Conservation (phyloP, 2,329 filamentous ascomycete genomes). For the Pseudocercospora pini-densiflorae region DNA sequence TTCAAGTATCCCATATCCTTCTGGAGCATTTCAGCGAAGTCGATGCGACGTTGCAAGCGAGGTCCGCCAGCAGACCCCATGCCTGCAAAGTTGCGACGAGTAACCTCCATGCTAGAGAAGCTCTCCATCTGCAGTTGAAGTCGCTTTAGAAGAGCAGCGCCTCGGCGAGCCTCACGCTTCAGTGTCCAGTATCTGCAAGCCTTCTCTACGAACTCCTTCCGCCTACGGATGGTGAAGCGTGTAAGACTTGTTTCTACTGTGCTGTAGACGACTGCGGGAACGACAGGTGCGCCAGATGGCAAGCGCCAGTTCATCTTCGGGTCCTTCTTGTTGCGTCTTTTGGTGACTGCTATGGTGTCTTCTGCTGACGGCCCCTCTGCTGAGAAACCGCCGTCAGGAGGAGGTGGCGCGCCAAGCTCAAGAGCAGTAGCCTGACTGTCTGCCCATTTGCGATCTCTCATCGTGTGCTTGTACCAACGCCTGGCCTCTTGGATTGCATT, state of each 20-base stretch:
- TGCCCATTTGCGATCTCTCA: conserved; percentile 89
- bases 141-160: conserved; percentile 88
- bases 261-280: conserved; percentile 85
- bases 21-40: conserved; percentile 79
- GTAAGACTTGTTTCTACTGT: conserved; percentile 82
- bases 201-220: conserved; percentile 90
- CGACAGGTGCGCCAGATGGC: conserved; percentile 91
- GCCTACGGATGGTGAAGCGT: conserved; percentile 81
- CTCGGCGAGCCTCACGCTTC: conserved; percentile 89
- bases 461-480: conserved; percentile 85
- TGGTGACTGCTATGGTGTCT: conserved; percentile 58
- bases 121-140: conserved; percentile 94
- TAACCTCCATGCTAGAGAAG: conserved; percentile 97
- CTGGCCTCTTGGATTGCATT: conserved; percentile 81
- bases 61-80: conserved; percentile 86
- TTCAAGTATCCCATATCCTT: conserved; percentile 79
- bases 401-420: conserved; percentile 72
- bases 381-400: conserved; percentile 49
- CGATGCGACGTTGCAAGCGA: conserved; percentile 78
- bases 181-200: conserved; percentile 98
- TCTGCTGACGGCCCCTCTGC: conserved; percentile 46
- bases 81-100: conserved; percentile 89
- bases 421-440: conserved; percentile 85
- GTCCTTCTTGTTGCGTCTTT: conserved; percentile 64
- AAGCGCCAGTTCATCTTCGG: conserved; percentile 83